phyloP scores from a whole-genome alignment of 2,329 filamentous ascomycete genomes.

The Colletotrichum sp. region DNA sequence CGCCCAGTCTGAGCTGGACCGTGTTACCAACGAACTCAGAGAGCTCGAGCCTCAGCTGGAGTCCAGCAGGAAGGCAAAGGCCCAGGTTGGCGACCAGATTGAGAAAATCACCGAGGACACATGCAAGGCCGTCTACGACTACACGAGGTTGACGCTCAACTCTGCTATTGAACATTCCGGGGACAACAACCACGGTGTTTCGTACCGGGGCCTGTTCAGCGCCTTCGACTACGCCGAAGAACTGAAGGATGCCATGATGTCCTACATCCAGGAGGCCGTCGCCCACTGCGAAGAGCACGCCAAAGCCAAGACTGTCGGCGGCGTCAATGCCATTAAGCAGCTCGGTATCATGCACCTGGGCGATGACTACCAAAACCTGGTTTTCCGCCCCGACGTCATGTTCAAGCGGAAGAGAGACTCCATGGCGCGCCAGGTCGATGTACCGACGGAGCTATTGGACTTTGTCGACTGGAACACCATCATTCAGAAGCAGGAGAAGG shows the following conservation, averaged over 20 bases:
- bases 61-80: constrained; percentile 79
- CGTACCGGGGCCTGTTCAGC: constrained; percentile 84
- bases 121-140: constrained; percentile 83
- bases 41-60: constrained; percentile 87
- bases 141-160: constrained; percentile 78
- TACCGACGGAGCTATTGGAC: constrained; percentile 88
- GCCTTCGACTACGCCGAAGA: constrained; percentile 95
- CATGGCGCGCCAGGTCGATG: constrained; percentile 82
- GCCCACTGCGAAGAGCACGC: constrained; percentile 84
- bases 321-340: constrained; percentile 87
- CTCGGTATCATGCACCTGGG: constrained; percentile 89
- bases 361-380: constrained; percentile 83
- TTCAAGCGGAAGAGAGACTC: constrained; percentile 84
- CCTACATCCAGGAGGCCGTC: constrained; percentile 83
- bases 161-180: constrained; percentile 79
- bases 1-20: constrained; percentile 81
- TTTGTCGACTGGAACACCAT: constrained; percentile 89
- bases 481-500: constrained; percentile 91
- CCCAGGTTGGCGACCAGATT: constrained; percentile 81
- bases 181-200: constrained; percentile 78
- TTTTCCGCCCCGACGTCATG: constrained; percentile 92
- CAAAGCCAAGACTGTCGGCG: constrained; percentile 75
- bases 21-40: constrained; percentile 79
- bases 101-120: constrained; percentile 84
- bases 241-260: constrained; percentile 88